Percentiles rank a stretch among this genome's conserved stretches.
These are phyloP conservation scores for Sporisorium iseilematis-ciliati DNA, from an alignment of 1,284 basidiomycete genomes.

Conservation along the genomic window DNA sequence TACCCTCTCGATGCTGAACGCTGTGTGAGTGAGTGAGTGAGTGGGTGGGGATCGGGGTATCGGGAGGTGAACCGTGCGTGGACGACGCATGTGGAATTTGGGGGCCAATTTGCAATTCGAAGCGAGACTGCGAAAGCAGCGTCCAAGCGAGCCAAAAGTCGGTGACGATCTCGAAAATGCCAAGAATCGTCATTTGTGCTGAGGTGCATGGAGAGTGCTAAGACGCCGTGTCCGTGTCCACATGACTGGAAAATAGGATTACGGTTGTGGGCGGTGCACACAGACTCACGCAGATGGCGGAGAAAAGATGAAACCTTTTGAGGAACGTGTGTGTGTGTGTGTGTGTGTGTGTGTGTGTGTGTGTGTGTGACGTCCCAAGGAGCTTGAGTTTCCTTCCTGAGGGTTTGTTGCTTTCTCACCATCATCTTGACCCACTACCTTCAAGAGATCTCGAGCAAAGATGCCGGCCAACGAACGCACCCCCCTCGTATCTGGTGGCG, in stretches of 20 bases:
- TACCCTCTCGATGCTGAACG: too few relatives aligned
- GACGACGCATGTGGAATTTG: too few relatives aligned
- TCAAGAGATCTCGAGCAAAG: not conserved
- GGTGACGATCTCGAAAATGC: slow-evolving; percentile 16
- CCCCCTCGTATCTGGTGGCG: slow-evolving; percentile 20
- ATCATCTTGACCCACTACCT: not conserved
- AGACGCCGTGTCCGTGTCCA: not conserved
- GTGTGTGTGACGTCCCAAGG: too few relatives aligned
- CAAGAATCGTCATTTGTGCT: slow-evolving; percentile 18
- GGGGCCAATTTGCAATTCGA: slow-evolving; percentile 7
- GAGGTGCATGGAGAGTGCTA: not conserved
- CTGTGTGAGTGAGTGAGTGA: not conserved
- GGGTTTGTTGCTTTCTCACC: not conserved
- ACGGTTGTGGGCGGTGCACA: too few relatives aligned
- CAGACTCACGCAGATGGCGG: too few relatives aligned
- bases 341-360: too few relatives aligned
- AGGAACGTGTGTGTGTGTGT: not conserved
- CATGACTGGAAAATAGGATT: too few relatives aligned
- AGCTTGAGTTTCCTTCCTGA: not conserved
- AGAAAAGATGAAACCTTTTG: too few relatives aligned
- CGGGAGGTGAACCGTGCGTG: too few relatives aligned
- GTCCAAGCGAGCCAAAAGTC: not conserved
- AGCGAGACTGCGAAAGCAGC: too few relatives aligned
- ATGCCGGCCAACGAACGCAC: slow-evolving; percentile 51
- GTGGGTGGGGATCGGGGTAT: not conserved